These are phyloP conservation scores for Talaromyces liani DNA, from an alignment of 495 filamentous ascomycete species.

Conservation along the genomic window DNA sequence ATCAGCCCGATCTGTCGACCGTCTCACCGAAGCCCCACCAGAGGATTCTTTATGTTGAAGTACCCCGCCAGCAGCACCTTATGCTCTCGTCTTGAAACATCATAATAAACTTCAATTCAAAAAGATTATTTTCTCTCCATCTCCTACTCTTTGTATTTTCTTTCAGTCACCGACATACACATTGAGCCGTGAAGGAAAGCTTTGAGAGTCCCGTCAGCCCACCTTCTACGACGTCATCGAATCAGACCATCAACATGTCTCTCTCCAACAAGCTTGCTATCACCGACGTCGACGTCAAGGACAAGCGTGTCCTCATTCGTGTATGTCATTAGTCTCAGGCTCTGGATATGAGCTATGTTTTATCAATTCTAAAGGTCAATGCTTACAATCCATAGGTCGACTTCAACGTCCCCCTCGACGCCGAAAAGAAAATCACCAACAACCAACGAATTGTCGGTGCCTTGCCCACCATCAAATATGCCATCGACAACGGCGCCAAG, in stretches of 20 bases:
- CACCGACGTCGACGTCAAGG: constrained; percentile 92
- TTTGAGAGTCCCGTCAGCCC: neutral
- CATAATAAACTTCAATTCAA: neutral
- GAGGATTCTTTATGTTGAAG: constrained; percentile 13
- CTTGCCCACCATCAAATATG: constrained; percentile 96
- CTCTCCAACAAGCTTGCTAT: constrained; percentile 97
- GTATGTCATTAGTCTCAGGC: constrained; percentile 44
- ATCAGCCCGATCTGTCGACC: constrained; percentile 31
- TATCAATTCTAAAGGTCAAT: neutral
- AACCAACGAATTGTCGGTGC: constrained; percentile 97
- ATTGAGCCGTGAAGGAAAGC: constrained; percentile 1
- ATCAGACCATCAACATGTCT: constrained; percentile 62
- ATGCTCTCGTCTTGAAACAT: neutral
- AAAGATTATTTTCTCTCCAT: neutral
- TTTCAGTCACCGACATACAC: neutral
- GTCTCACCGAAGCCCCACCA: constrained; percentile 30
- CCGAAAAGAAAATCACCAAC: constrained; percentile 89
- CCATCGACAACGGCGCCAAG: constrained; percentile 88
- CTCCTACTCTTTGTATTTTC: neutral
- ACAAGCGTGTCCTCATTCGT: constrained; percentile 93
- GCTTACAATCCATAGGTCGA: constrained; percentile 59
- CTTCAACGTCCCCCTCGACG: constrained; percentile 98
- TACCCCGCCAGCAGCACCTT: constrained; percentile 9
- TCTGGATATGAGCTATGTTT: neutral
- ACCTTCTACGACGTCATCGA: constrained; percentile 6